Evolutionary conservation across 2,329 filamentous ascomycete species (phyloP).

Genomic region (Bipolaris zeicola): DNA sequence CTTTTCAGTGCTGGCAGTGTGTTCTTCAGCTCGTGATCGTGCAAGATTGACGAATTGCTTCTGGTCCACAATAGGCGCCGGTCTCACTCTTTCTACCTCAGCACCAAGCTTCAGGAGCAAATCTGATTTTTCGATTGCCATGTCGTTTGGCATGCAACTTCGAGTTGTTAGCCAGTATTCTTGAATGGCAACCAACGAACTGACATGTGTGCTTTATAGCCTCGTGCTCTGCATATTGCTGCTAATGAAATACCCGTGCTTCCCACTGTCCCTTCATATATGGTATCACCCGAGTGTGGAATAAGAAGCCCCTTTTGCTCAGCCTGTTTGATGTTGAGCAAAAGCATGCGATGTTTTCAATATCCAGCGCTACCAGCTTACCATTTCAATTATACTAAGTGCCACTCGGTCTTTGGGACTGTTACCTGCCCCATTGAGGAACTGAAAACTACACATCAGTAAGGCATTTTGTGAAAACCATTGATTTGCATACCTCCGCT

Average conservation of each 20-base stretch:
- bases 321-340: slow-evolving; percentile 57
- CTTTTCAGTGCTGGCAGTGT: slow-evolving; percentile 64
- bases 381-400: slow-evolving; percentile 78
- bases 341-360: neutral
- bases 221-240: slow-evolving; percentile 82
- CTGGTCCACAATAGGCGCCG: slow-evolving; percentile 91
- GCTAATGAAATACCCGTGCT: slow-evolving; percentile 96
- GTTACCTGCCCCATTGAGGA: slow-evolving; percentile 91
- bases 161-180: slow-evolving; percentile 14
- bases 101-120: slow-evolving; percentile 89
- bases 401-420: slow-evolving; percentile 96
- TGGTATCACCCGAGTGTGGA: slow-evolving; percentile 84
- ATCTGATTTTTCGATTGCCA: slow-evolving; percentile 85
- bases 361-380: slow-evolving; percentile 31
- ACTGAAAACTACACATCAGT: slow-evolving; percentile 51
- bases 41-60: slow-evolving; percentile 95
- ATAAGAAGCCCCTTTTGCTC: slow-evolving; percentile 77
- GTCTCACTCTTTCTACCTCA: slow-evolving; percentile 86
- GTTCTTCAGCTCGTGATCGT: slow-evolving; percentile 73
- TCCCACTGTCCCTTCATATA: slow-evolving; percentile 97
- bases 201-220: slow-evolving; percentile 88
- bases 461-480: neutral
- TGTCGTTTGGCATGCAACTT: slow-evolving; percentile 91
- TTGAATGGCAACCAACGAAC: slow-evolving; percentile 23
- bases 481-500: slow-evolving; percentile 66